Conservation (phyloP, 2,329 filamentous ascomycete genomes). For the Penicillium glabrum region DNA sequence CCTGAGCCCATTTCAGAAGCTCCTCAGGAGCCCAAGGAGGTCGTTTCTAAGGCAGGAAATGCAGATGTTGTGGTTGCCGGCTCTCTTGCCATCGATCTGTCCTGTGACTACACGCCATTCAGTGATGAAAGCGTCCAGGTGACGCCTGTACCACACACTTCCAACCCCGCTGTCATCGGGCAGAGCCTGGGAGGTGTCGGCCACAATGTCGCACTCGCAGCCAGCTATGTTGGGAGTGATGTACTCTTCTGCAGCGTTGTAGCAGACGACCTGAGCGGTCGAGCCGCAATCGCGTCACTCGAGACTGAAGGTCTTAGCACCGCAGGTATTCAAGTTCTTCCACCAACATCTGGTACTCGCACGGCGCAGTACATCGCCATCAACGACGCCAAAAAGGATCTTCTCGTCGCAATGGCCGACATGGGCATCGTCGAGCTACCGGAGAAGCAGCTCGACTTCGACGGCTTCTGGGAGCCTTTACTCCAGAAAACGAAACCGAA, state of each 20-base stretch:
- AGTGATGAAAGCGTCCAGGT: conserved; percentile 33
- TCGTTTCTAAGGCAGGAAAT: conserved; percentile 17
- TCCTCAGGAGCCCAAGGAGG: background rate
- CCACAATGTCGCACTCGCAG: conserved; percentile 84
- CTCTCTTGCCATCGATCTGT: conserved; percentile 84
- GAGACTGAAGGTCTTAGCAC: conserved; percentile 61
- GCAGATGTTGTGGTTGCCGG: conserved; percentile 81
- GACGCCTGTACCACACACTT: conserved; percentile 64
- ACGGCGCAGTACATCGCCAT: conserved; percentile 92
- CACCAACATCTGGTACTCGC: conserved; percentile 54
- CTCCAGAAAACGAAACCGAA: conserved; percentile 60
- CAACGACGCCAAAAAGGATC: conserved; percentile 78
- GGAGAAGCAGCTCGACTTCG: conserved; percentile 41
- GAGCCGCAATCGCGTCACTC: conserved; percentile 68
- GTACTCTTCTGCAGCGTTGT: conserved; percentile 79
- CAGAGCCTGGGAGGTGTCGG: conserved; percentile 90
- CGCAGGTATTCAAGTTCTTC: conserved; percentile 61
- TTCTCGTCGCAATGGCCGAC: conserved; percentile 92
- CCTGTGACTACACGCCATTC: conserved; percentile 70
- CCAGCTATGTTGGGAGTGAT: conserved; percentile 65
- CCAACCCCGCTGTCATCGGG: conserved; percentile 77
- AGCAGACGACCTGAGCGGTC: conserved; percentile 76
- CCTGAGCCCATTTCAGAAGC: background rate
- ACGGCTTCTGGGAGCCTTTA: conserved; percentile 61
- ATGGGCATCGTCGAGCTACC: conserved; percentile 74